These are phyloP conservation scores for Nicotiana obtusifolia DNA, from an alignment of 257 asterid species.

Conservation along the genomic window DNA sequence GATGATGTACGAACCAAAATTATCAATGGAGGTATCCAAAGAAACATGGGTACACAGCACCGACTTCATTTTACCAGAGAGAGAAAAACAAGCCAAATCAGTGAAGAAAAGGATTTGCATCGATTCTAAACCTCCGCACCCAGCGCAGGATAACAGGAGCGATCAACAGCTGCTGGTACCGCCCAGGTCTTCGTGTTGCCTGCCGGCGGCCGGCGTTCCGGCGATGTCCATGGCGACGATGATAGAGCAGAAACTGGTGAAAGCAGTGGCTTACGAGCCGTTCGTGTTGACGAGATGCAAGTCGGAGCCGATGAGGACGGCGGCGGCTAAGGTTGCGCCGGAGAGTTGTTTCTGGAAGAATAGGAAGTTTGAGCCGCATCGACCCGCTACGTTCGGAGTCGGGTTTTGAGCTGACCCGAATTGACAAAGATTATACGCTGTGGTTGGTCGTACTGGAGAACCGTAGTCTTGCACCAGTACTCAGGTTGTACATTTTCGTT, in stretches of 20 bases:
- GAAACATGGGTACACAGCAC: slow-evolving; percentile 97
- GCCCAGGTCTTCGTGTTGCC: slow-evolving; percentile 36
- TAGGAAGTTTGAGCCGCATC: slow-evolving; percentile 69
- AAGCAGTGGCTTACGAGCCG: slow-evolving; percentile 73
- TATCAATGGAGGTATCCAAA: slow-evolving; percentile 92
- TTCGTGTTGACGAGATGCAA: slow-evolving; percentile 80
- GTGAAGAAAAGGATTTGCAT: background rate
- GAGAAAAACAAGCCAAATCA: slow-evolving; percentile 31
- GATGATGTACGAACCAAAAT: slow-evolving; percentile 97
- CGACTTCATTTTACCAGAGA: slow-evolving; percentile 66
- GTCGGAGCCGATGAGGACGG: slow-evolving; percentile 92
- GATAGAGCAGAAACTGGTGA: slow-evolving; percentile 75
- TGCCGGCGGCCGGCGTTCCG: slow-evolving; percentile 37
- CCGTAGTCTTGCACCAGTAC: slow-evolving; percentile 21
- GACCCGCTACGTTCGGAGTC: slow-evolving; percentile 48
- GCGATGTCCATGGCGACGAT: slow-evolving; percentile 45
- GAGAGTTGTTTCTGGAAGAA: slow-evolving; percentile 80
- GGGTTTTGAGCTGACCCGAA: slow-evolving; percentile 42
- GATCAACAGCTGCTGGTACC: background rate
- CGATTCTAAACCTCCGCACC: background rate
- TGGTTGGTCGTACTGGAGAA: slow-evolving; percentile 24
- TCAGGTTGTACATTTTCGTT: background rate
- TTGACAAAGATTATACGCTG: background rate
- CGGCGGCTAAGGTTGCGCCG: slow-evolving; percentile 71
- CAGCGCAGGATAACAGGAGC: background rate